These are phyloP conservation scores for Zoysia japonica DNA, from an alignment of 176 grass and related monocot genomes.

Conservation along the genomic window DNA sequence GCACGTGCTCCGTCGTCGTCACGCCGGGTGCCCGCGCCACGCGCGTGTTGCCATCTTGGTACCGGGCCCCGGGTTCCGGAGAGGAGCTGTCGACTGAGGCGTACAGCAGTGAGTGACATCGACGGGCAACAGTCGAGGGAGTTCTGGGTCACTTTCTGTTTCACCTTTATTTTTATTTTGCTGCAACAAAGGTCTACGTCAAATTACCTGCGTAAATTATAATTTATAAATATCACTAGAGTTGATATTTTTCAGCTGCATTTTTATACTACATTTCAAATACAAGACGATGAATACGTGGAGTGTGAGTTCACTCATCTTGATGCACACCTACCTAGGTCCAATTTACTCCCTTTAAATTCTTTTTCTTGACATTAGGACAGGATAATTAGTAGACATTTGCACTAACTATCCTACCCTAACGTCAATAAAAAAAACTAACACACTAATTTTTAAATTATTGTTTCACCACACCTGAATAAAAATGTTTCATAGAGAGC, in stretches of 20 bases:
- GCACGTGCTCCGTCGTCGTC: conserved; percentile 26
- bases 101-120: background rate
- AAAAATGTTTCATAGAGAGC: too few relatives aligned
- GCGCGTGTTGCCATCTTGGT: background rate
- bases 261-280: too few relatives aligned
- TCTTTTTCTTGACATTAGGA: too few relatives aligned
- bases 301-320: too few relatives aligned
- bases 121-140: background rate
- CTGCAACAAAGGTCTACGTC: background rate
- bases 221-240: background rate
- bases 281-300: too few relatives aligned
- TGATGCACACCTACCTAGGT: too few relatives aligned
- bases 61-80: background rate
- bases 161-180: background rate
- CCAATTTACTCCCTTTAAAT: too few relatives aligned
- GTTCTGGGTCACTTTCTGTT: background rate
- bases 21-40: background rate
- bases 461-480: too few relatives aligned
- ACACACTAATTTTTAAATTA: too few relatives aligned
- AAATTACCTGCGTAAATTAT: background rate
- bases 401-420: too few relatives aligned
- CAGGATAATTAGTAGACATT: too few relatives aligned
- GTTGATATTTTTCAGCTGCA: background rate
- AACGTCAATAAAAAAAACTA: too few relatives aligned
- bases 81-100: background rate